Percentiles rank a stretch among this genome's conserved stretches.
Evolutionary conservation across 2,329 filamentous ascomycete species (phyloP).

Genomic region (Fusarium drepaniforme): DNA sequence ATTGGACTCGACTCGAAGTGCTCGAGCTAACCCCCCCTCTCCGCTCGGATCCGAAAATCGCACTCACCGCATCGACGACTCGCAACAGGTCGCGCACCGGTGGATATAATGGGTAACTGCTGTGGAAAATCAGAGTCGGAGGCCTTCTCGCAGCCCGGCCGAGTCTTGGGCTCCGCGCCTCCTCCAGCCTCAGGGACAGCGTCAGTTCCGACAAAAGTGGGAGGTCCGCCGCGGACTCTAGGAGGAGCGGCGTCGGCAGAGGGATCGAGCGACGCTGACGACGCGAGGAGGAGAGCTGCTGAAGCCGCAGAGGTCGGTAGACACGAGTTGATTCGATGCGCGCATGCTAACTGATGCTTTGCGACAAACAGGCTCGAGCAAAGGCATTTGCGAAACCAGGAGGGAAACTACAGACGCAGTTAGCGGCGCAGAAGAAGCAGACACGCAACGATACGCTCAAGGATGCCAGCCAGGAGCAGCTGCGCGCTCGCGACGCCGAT

Average conservation of each 20-base stretch:
- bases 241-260: constrained; percentile 61
- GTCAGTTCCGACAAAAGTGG: constrained; percentile 65
- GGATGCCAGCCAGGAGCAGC: constrained; percentile 75
- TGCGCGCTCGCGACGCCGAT: constrained; percentile 76
- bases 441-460: constrained; percentile 76
- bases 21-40: neutral
- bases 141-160: constrained; percentile 79
- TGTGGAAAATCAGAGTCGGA: constrained; percentile 83
- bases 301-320: constrained; percentile 83
- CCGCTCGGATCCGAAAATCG: neutral
- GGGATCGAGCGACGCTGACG: constrained; percentile 53
- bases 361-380: constrained; percentile 70
- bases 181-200: constrained; percentile 62
- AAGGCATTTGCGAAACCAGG: constrained; percentile 68
- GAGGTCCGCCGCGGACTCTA: constrained; percentile 72
- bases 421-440: constrained; percentile 82
- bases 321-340: neutral
- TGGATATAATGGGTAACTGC: constrained; percentile 80
- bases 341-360: neutral
- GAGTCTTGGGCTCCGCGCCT: constrained; percentile 71
- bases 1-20: neutral
- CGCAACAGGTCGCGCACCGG: neutral
- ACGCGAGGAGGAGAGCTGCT: constrained; percentile 80
- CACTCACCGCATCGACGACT: neutral
- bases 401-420: constrained; percentile 77